Evolutionary conservation across 306 rosid species (phyloP), one percentile per base, ranked within the genome.

Genomic region (Cicer cuneatum): DNA sequence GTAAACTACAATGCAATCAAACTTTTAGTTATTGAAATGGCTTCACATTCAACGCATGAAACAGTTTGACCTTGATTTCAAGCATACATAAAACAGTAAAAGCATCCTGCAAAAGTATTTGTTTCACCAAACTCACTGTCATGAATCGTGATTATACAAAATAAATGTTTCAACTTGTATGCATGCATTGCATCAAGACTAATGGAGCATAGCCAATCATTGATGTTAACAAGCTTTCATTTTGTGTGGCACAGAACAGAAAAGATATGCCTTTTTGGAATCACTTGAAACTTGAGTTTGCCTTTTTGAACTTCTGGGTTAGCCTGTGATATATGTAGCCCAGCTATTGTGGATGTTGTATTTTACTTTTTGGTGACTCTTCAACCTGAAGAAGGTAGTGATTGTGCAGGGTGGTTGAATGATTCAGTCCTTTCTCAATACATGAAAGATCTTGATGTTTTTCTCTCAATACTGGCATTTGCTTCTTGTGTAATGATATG

Each of bases 321-420:
- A 67, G 35, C 54, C 5, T n/a, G 24, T 56, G 51, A 48, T 66
- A 69, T 24, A 46, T 49, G 82, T 58, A 7, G 74, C 14, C 24
- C 19, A 21, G 81, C 51, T 35, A 18, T 75, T 75, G 80, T 84
- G 47, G 81, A 58, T 82, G 68, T 75, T 75, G 74, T 78, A 77
- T 64, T 75, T 84, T 72, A 62, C 53, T 61, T 69, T 80, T 52
- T 52, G 79, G 60, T 43, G 56, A 37, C 49, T 66, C 72, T 24
- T 76, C 75, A 83, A 80, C 78, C 58, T 63, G 71, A 45, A 76
- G 69, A 52, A 42, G 76, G 78, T 76, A 61, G 76, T 43, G 42
- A 76, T 52, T 59, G 80, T 76, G 87, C 80, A 71, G 80, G 63
- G 72, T 46, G 51, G 73, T 71, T 68, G 58, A 71, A 52, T 35